phyloP scores from a whole-genome alignment of 2,329 filamentous ascomycete species.

The Lachnellula occidentalis region DNA sequence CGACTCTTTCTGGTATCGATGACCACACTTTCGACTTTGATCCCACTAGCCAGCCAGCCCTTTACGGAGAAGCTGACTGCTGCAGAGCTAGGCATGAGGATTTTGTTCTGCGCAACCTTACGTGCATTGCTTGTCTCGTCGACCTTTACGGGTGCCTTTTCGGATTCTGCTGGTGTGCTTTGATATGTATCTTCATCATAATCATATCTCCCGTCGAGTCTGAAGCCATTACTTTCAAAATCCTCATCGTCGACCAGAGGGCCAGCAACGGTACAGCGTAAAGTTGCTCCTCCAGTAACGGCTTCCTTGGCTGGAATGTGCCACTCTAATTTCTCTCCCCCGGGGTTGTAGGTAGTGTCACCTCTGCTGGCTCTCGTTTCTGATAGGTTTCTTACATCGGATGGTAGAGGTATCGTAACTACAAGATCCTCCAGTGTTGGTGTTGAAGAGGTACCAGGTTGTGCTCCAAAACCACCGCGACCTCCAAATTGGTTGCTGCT shows the following conservation, averaged over 20 bases:
- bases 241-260: slow-evolving; percentile 45
- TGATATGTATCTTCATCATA: slow-evolving; percentile 54
- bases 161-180: slow-evolving; percentile 28
- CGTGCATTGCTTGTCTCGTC: slow-evolving; percentile 43
- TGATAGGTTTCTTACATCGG: slow-evolving; percentile 72
- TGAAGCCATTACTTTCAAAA: slow-evolving; percentile 34
- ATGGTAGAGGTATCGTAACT: slow-evolving; percentile 73
- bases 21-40: slow-evolving; percentile 63
- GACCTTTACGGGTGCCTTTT: slow-evolving; percentile 33
- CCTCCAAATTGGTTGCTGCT: slow-evolving; percentile 35
- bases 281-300: slow-evolving; percentile 61
- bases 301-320: slow-evolving; percentile 73
- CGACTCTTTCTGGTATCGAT: slow-evolving; percentile 74
- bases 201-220: slow-evolving; percentile 36
- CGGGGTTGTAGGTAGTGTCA: slow-evolving; percentile 75
- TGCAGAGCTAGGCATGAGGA: slow-evolving; percentile 74
- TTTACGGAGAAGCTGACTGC: slow-evolving; percentile 67
- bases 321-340: slow-evolving; percentile 74
- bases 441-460: slow-evolving; percentile 38
- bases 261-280: slow-evolving; percentile 78
- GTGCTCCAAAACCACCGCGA: slow-evolving; percentile 35
- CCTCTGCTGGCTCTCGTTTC: slow-evolving; percentile 77
- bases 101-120: slow-evolving; percentile 62
- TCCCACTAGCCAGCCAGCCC: slow-evolving; percentile 62
- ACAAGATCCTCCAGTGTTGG: slow-evolving; percentile 69